These are phyloP conservation scores for Fistulinella prunicolor DNA, from an alignment of 768 basidiomycete species.

Conservation along the genomic window DNA sequence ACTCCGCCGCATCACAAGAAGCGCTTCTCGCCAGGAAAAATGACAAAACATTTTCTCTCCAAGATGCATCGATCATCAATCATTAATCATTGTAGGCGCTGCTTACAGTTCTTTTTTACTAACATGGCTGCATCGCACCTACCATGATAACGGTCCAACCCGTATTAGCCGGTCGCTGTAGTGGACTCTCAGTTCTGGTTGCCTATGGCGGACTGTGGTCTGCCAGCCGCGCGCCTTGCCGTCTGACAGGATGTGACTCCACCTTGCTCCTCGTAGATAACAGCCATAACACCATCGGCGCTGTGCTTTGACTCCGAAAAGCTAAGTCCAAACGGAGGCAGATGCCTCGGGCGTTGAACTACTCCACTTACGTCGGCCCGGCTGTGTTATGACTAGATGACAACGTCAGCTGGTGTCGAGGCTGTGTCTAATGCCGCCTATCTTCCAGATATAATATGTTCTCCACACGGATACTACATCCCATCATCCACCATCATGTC, in stretches of 20 bases:
- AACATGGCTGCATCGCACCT: too few relatives aligned
- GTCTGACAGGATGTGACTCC: not conserved
- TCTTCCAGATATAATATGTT: conserved; percentile 19
- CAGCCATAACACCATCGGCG: not conserved
- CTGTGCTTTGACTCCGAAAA: conserved; percentile 1
- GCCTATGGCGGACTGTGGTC: too few relatives aligned
- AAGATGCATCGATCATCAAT: too few relatives aligned
- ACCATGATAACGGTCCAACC: too few relatives aligned
- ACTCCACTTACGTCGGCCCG: conserved; percentile 1
- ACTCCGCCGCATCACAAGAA: too few relatives aligned
- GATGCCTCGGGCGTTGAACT: conserved; percentile 3
- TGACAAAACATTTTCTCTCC: too few relatives aligned
- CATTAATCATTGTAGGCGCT: too few relatives aligned
- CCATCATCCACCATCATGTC: conserved; percentile 31
- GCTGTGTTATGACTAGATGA: conserved; percentile 11
- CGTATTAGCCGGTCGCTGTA: too few relatives aligned
- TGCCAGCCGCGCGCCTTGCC: too few relatives aligned
- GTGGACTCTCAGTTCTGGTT: too few relatives aligned
- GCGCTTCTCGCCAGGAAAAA: too few relatives aligned
- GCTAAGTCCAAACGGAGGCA: not conserved
- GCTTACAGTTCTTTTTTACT: too few relatives aligned
- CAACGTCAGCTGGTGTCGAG: not conserved
- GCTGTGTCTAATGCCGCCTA: conserved; percentile 9
- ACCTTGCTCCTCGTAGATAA: not conserved
- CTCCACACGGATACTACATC: not conserved